Conservation (phyloP, 257 asterid genomes). For the Penstemon eatonii region DNA sequence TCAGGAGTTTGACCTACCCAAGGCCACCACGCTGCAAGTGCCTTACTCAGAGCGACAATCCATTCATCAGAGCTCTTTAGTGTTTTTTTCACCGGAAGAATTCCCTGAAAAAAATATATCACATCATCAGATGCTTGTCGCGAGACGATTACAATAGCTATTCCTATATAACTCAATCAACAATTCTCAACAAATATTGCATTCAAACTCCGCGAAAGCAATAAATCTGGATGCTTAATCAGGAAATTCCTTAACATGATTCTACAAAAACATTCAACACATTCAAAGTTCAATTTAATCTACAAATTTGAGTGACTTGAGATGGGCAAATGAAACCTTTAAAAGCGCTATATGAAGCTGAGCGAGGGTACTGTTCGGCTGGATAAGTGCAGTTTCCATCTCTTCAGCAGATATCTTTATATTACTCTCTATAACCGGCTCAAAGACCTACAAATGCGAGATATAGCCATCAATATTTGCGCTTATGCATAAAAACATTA, state of each 20-base stretch:
- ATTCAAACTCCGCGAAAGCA: neutral
- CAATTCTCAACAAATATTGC: neutral
- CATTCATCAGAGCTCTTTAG: constrained; percentile 58
- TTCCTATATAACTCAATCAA: neutral
- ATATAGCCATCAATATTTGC: constrained; percentile 10
- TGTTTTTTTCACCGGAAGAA: constrained; percentile 43
- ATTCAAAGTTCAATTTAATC: neutral
- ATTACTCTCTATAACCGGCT: constrained; percentile 52
- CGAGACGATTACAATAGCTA: neutral
- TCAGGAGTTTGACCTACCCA: constrained; percentile 60
- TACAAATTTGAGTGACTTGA: constrained; percentile 11
- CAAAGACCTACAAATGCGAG: constrained; percentile 55
- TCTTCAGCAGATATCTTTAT: constrained; percentile 84
- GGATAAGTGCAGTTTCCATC: constrained; percentile 73
- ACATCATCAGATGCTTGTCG: constrained; percentile 11
- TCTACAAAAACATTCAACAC: neutral
- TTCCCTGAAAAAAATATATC: constrained; percentile 53
- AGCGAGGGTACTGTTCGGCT: constrained; percentile 60
- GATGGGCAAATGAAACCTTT: constrained; percentile 48
- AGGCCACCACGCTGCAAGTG: constrained; percentile 78
- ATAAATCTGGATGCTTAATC: constrained; percentile 9
- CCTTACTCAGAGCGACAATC: constrained; percentile 58
- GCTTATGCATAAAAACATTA: neutral
- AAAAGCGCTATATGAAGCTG: constrained; percentile 73
- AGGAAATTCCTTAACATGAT: constrained; percentile 1